These are phyloP conservation scores for Maudiozyma serrabonitensis DNA, from an alignment of 805 yeast species.

Conservation along the genomic window DNA sequence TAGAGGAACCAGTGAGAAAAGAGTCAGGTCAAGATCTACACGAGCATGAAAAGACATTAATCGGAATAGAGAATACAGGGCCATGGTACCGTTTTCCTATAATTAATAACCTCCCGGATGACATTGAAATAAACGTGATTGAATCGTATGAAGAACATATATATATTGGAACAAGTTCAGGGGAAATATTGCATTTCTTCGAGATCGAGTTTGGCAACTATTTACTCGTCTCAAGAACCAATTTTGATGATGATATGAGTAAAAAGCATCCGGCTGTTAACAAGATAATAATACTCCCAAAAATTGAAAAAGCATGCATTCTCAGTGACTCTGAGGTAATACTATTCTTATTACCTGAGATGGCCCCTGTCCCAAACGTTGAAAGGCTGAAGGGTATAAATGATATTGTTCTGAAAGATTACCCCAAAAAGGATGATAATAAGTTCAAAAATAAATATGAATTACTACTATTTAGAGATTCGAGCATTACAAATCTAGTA, in stretches of 20 bases:
- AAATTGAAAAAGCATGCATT: conserved; percentile 25
- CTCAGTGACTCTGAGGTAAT: conserved; percentile 12
- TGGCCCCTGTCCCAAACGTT: conserved; percentile 27
- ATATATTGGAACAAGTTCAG: conserved; percentile 24
- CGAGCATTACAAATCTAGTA: conserved; percentile 8
- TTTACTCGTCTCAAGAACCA: conserved; percentile 24
- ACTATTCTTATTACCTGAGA: conserved; percentile 26
- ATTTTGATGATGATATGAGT: conserved; percentile 12
- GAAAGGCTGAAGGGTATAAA: conserved; percentile 9
- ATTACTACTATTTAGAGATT: conserved; percentile 9
- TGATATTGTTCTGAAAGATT: conserved; percentile 9
- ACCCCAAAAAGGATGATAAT: background rate
- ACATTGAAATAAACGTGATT: conserved; percentile 16
- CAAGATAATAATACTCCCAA: conserved; percentile 20
- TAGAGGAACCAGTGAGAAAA: background rate
- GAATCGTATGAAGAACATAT: conserved; percentile 26
- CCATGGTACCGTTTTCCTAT: conserved; percentile 16
- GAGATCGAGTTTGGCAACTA: conserved; percentile 26
- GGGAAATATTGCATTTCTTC: conserved; percentile 27
- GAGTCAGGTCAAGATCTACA: background rate
- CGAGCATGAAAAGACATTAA: background rate
- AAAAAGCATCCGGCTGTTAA: conserved; percentile 10
- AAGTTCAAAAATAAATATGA: conserved; percentile 4
- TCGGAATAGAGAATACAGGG: conserved; percentile 6
- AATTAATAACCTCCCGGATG: conserved; percentile 20